Conservation (phyloP, 225 moss, liverwort and hornwort genomes). For the Physcomitrellopsis africana region DNA sequence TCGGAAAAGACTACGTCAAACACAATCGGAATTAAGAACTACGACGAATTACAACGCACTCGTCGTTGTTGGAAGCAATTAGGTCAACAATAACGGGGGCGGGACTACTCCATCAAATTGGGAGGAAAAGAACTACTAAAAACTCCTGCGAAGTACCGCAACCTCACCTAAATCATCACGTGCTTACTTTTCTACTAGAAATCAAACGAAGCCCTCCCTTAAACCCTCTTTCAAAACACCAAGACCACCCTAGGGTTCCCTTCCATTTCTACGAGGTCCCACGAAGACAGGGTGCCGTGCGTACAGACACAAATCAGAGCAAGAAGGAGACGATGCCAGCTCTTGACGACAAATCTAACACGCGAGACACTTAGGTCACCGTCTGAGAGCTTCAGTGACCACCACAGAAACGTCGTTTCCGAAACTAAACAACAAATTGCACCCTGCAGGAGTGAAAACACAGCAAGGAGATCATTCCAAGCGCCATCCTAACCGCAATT, state of each 20-base stretch:
- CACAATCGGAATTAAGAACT: neutral
- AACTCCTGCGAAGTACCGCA: neutral
- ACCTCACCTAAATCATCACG: neutral
- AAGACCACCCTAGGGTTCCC: slow-evolving; percentile 42
- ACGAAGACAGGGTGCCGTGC: slow-evolving; percentile 7
- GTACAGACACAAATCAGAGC: neutral
- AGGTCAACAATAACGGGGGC: neutral
- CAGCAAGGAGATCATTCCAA: neutral
- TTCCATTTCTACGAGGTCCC: slow-evolving; percentile 11
- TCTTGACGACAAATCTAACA: slow-evolving; percentile 38
- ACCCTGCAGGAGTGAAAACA: slow-evolving; percentile 8
- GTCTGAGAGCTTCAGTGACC: neutral
- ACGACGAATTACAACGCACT: neutral
- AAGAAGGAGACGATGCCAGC: slow-evolving; percentile 24
- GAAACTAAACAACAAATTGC: slow-evolving; percentile 13
- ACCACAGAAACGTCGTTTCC: slow-evolving; percentile 5
- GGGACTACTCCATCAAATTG: neutral
- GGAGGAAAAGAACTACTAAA: neutral
- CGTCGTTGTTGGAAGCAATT: neutral
- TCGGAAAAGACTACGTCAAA: neutral
- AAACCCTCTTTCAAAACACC: slow-evolving; percentile 39
- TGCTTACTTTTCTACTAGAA: neutral
- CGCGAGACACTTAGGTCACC: slow-evolving; percentile 34
- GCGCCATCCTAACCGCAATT: slow-evolving; percentile 52
- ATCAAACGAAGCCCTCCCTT: slow-evolving; percentile 28